These are phyloP conservation scores for Bipolaris oryzae DNA, from an alignment of 2,329 filamentous ascomycete genomes.

Conservation along the genomic window DNA sequence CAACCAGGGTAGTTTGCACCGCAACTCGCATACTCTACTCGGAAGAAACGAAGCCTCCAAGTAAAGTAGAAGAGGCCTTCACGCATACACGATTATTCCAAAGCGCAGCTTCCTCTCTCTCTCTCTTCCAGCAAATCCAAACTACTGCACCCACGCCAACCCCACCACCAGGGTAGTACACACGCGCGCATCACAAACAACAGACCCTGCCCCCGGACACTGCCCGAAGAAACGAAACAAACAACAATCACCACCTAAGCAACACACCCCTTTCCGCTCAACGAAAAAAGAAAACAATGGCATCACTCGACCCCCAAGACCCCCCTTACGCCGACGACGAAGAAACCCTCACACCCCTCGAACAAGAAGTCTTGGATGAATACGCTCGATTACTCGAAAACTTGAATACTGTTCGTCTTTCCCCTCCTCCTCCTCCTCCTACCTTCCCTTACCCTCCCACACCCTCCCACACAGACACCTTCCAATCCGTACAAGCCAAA, in stretches of 20 bases:
- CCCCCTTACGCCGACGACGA: constrained; percentile 15
- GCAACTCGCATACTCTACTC: background rate
- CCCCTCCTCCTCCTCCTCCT: constrained; percentile 1
- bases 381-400: constrained; percentile 87
- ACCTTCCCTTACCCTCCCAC: constrained; percentile 1
- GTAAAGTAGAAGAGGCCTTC: background rate
- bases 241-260: too few relatives aligned
- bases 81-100: background rate
- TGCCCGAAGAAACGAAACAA: too few relatives aligned
- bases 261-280: too few relatives aligned
- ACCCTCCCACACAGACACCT: too few relatives aligned
- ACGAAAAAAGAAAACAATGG: constrained; percentile 6
- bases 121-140: background rate
- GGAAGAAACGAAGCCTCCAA: background rate
- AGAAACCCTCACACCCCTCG: constrained; percentile 69
- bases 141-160: background rate
- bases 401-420: constrained; percentile 75
- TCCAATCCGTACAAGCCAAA: background rate
- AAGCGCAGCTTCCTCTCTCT: background rate
- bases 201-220: too few relatives aligned
- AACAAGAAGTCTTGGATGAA: constrained; percentile 94
- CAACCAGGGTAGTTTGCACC: background rate
- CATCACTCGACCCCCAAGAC: constrained; percentile 23
- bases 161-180: background rate
- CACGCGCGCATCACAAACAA: background rate